Base-by-base conservation (phyloP, 306 rosid species). In the Sicyos edulis region DNA sequence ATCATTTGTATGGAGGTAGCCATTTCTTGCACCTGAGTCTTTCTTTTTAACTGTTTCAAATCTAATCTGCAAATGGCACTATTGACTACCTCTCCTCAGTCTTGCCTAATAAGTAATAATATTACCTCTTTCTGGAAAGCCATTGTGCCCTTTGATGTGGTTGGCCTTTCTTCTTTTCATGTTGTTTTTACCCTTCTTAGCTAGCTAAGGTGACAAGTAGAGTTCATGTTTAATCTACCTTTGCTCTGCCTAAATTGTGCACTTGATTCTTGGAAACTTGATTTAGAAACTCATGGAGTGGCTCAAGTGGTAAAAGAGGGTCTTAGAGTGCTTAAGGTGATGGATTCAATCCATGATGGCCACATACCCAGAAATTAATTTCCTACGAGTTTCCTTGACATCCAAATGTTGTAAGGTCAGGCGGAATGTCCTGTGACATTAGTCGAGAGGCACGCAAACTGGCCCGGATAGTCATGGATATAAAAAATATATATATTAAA, bases 1-100 rank as follows among this genome's bases (percentile, higher is more conserved):
- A 83, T 95, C 85, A 89, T 95, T 87, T 95, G 92, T 80, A 86
- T 95, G 22, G 99, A 95, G 99, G 99, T 95, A 84, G 83, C 78
- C 57, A 51, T 63, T 51, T 74, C 78, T 61, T 61, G n/a, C 37
- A n/a, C 71, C 54, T 14, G 67, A 60, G n/a, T 9, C 0, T 7
- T 19, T 77, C 9, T 86, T 76, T 82, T 12, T 8, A 60, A 11
- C 53, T 8, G 34, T 4, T 71, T 54, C 20, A 15, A 4, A 69
- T 49, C 44, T 69, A 69, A 68, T 68, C 22, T 21, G 19, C 45
- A 2, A 20, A 0, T 16, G 45, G 9, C 13, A 16, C 40, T 44
- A 21, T 50, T 69, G 45, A 69, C 10, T 10, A 51, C 14, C 45
- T 50, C 0, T 26, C 4, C 20, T 50, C 58, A 26, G 57, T 9